A percentile compares a stretch with the other conserved stretches of the same genome.
phyloP scores from a whole-genome alignment of 257 asterid genomes.

The Solanum paucissectum region DNA sequence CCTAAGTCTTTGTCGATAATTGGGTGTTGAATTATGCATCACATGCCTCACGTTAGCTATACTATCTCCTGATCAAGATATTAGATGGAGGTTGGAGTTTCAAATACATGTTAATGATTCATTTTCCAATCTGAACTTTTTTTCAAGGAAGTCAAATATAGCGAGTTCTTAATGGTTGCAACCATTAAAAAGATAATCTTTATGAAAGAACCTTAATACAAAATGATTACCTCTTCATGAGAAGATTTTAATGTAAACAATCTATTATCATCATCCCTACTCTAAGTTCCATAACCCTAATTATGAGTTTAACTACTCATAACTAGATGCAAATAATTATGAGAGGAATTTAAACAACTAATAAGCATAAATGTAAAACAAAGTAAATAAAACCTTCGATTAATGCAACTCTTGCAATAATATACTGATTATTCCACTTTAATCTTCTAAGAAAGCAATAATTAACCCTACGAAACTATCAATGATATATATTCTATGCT shows the following conservation, averaged over 20 bases:
- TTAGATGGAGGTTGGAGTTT: not conserved
- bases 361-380: not conserved
- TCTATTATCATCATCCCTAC: not conserved
- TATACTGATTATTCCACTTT: too few species aligned
- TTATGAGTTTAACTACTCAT: not conserved
- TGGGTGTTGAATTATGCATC: too few species aligned
- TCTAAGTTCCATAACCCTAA: not conserved
- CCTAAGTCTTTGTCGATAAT: not conserved
- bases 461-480: too few species aligned
- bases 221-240: not conserved
- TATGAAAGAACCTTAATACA: not conserved
- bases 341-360: not conserved
- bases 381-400: not conserved
- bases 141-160: not conserved
- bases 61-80: too few species aligned
- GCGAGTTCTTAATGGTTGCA: not conserved
- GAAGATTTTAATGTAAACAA: not conserved
- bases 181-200: not conserved
- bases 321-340: not conserved
- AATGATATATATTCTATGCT: too few species aligned
- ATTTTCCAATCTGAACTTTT: too few species aligned
- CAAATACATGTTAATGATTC: not conserved
- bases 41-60: not conserved
- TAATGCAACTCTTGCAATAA: not conserved
- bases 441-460: too few species aligned